Evolutionary conservation across 345 rosid genomes (phyloP).

Genomic region (Eucalyptus albens): DNA sequence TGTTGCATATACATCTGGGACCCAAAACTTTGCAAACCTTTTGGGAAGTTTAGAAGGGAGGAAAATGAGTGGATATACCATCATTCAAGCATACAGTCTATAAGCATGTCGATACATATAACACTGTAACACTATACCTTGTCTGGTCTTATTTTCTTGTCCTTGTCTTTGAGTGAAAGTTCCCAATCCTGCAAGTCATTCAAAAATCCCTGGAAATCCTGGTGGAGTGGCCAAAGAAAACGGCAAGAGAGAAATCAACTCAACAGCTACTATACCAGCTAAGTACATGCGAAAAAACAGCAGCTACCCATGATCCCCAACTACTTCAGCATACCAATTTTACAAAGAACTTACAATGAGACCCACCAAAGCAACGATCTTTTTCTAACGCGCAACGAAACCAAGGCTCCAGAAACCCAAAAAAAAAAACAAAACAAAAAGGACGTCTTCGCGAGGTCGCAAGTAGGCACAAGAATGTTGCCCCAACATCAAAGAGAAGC

Average conservation of each 20-base stretch:
- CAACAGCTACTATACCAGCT: background rate
- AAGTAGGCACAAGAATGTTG: background rate
- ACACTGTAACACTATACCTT: constrained; percentile 6
- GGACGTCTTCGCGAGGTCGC: background rate
- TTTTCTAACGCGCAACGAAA: background rate
- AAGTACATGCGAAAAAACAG: background rate
- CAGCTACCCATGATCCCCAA: background rate
- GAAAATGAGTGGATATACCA: background rate
- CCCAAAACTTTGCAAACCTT: background rate
- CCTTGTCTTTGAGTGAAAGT: constrained; percentile 41
- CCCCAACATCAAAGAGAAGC: background rate
- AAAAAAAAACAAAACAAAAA: background rate
- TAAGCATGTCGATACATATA: background rate
- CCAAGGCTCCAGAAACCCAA: background rate
- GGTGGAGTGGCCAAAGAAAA: constrained; percentile 1
- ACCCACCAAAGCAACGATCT: background rate
- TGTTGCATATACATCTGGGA: background rate
- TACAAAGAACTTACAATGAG: background rate
- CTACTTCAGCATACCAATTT: background rate
- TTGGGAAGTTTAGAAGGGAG: background rate
- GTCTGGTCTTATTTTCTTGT: constrained; percentile 44
- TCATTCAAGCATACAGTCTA: background rate
- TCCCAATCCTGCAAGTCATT: constrained; percentile 99
- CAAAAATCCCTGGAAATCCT: constrained; percentile 88
- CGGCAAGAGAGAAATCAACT: background rate